Evolutionary conservation across 441 rosid genomes (phyloP), one percentile per base, ranked within the genome.

Genomic region (Erodium chrysanthum): DNA sequence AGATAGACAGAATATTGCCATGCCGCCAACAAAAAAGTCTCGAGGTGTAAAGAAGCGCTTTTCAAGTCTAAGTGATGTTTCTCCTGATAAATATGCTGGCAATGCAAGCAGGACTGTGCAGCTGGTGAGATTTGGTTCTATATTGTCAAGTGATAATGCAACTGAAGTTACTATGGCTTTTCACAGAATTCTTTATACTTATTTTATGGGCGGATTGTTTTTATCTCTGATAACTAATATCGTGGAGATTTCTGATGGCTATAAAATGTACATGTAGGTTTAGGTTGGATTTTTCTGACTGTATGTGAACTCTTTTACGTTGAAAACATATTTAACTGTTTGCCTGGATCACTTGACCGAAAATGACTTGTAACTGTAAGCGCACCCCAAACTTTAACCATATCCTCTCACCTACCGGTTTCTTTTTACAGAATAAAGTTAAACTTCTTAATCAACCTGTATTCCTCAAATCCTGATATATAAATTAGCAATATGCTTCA

Each of bases 11-110:
- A 48, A 27, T 69, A 60, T 25, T 74, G 29, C 64, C 63, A 95
- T 90, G 99, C 86, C 92, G 20, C 96, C 96, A 7, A 59, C 83
- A 18, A 90, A 78, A 73, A 95, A 88, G 77, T 78, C 83, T 33
- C 92, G 83, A 75, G 90, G 86, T 78, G 85, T 83, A 67, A 84
- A 84, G 74, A 87, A 85, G 80, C 87, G 88, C 50, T 85, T 83
- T 76, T 74, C 79, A 60, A 77, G 69, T 73, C 58, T 73, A 44
- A 69, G 75, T 77, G 96, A 88, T 70, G 86, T 80, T 23, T 84
- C 90, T 5, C 94, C 91, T 0, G 89, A 75, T 17, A 83, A 79
- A 65, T 84, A 83, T 64, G 76, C 70, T 11, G 76, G 82, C 69
- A 85, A 70, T 71, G 82, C 89, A 17, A 79, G 71, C 68, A 88